Conservation (phyloP, 352 stramenopile species). For the Pythium dissimile region DNA sequence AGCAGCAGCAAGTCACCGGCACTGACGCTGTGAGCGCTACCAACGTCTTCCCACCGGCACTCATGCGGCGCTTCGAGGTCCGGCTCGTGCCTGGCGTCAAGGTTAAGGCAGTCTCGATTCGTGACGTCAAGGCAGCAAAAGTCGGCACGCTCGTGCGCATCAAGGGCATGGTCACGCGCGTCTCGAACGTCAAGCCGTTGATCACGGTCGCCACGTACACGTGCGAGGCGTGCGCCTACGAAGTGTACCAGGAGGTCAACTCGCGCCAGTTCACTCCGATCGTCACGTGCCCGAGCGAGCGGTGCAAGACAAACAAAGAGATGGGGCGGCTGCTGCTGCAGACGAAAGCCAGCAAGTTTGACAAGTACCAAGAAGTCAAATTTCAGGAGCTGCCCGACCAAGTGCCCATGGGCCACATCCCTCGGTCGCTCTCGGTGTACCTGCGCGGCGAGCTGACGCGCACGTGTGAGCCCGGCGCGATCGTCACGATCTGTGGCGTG, state of each 20-base stretch:
- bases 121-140: slow-evolving; percentile 92
- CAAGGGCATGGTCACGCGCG: slow-evolving; percentile 97
- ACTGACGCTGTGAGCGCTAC: slow-evolving; percentile 28
- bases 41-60: slow-evolving; percentile 87
- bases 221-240: slow-evolving; percentile 94
- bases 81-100: slow-evolving; percentile 80
- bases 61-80: slow-evolving; percentile 91
- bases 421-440: slow-evolving; percentile 91
- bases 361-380: slow-evolving; percentile 99
- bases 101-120: slow-evolving; percentile 87
- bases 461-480: slow-evolving; percentile 92
- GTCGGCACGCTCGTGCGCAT: slow-evolving; percentile 97
- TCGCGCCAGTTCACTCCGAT: slow-evolving; percentile 94
- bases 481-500: slow-evolving; percentile 96
- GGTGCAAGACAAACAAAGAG: slow-evolving; percentile 81
- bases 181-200: slow-evolving; percentile 97
- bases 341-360: slow-evolving; percentile 97
- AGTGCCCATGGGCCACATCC: slow-evolving; percentile 98
- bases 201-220: slow-evolving; percentile 97
- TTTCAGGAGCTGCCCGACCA: slow-evolving; percentile 92
- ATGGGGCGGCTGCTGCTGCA: slow-evolving; percentile 91
- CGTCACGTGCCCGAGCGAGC: slow-evolving; percentile 85
- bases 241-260: slow-evolving; percentile 97
- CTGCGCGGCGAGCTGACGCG: slow-evolving; percentile 91
- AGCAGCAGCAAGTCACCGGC: slow-evolving; percentile 37